A percentile compares a stretch with the other conserved stretches of the same genome.
These are phyloP conservation scores for Venturia nashicola DNA, from an alignment of 2,329 filamentous ascomycete genomes.

Conservation along the genomic window DNA sequence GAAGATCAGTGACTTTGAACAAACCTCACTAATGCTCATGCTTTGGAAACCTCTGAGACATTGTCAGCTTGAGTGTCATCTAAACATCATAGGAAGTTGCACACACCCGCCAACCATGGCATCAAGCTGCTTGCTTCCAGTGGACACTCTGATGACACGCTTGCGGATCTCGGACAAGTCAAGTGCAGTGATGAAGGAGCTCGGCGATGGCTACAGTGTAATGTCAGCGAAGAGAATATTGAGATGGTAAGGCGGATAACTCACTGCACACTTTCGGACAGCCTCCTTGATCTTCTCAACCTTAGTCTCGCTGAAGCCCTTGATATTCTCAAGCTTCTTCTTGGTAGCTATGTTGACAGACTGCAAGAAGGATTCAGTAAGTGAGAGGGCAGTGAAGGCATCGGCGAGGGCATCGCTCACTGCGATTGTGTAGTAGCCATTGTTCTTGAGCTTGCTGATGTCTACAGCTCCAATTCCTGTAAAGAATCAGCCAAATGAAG, in stretches of 20 bases:
- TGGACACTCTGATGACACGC: constrained; percentile 52
- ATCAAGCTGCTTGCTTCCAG: constrained; percentile 58
- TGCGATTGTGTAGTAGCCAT: constrained; percentile 51
- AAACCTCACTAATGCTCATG: constrained; percentile 52
- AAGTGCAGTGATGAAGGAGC: constrained; percentile 53
- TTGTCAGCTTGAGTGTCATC: background rate
- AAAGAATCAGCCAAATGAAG: background rate
- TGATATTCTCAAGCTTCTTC: constrained; percentile 51
- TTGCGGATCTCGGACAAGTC: constrained; percentile 52
- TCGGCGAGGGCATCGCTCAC: constrained; percentile 26
- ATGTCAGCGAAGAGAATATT: background rate
- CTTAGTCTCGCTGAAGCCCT: constrained; percentile 58
- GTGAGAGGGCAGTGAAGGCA: background rate
- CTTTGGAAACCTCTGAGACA: constrained; percentile 51
- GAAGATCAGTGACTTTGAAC: background rate
- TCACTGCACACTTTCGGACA: constrained; percentile 46
- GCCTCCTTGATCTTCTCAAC: constrained; percentile 62
- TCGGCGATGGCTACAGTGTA: constrained; percentile 38
- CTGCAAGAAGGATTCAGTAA: constrained; percentile 22
- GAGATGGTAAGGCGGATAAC: constrained; percentile 10
- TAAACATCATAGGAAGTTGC: background rate
- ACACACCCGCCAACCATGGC: constrained; percentile 48
- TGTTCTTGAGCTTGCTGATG: constrained; percentile 51
- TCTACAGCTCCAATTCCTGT: constrained; percentile 51
- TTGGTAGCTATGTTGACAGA: constrained; percentile 48